A percentile compares a stretch with the other conserved stretches of the same genome.
Conservation (phyloP, 2,329 filamentous ascomycete species). For the Pyrenochaeta sp. region DNA sequence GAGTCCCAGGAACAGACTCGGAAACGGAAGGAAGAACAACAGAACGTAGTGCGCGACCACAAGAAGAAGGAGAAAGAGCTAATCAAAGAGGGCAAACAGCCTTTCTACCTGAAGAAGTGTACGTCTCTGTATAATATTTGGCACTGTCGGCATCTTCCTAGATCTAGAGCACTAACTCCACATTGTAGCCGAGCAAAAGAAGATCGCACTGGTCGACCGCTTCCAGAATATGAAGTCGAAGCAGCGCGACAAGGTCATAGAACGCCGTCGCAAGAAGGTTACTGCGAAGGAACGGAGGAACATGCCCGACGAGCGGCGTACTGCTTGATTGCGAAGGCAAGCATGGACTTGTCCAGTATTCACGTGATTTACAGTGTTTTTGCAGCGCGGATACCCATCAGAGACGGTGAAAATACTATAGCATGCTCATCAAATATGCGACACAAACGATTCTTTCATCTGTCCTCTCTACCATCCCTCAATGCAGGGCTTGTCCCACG, state of each 20-base stretch:
- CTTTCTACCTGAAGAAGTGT: constrained; percentile 89
- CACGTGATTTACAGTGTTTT: not conserved
- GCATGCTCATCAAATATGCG: not conserved
- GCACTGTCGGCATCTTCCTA: not conserved
- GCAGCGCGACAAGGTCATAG: constrained; percentile 84
- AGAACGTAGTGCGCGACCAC: constrained; percentile 76
- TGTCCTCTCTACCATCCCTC: not conserved
- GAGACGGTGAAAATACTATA: not conserved
- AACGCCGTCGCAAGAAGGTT: constrained; percentile 89
- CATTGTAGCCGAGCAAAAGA: constrained; percentile 78
- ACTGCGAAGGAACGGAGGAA: constrained; percentile 80
- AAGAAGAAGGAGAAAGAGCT: constrained; percentile 83
- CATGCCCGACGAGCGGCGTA: constrained; percentile 56
- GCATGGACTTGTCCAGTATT: constrained; percentile 1
- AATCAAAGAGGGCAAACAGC: constrained; percentile 86
- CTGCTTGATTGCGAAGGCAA: constrained; percentile 15
- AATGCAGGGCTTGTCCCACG: not conserved
- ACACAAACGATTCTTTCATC: not conserved
- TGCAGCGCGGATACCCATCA: constrained; percentile 12
- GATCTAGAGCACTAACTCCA: constrained; percentile 21
- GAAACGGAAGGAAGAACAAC: constrained; percentile 73
- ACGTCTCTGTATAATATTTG: constrained; percentile 18
- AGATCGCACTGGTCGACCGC: constrained; percentile 78
- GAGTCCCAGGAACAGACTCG: constrained; percentile 78
- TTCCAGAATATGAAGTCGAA: constrained; percentile 85